A percentile compares a stretch with the other conserved stretches of the same genome.
Conservation (phyloP, 306 rosid genomes). For the Cucurbita maxima region DNA sequence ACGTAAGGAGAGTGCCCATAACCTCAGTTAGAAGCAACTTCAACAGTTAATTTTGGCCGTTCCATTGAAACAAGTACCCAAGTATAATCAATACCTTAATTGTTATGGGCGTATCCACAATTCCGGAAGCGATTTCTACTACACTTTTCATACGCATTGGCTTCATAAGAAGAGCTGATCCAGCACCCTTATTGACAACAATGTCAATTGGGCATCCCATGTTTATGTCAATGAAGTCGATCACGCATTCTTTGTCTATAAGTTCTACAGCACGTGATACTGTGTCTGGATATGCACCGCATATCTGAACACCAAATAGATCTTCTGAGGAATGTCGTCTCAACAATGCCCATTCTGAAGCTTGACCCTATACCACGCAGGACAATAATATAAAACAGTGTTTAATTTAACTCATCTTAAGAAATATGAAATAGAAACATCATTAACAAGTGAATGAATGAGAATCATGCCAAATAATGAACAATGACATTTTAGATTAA, state of each 20-base stretch:
- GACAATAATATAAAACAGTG: background rate
- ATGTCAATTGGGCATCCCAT: conserved; percentile 97
- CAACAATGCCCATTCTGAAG: conserved; percentile 92
- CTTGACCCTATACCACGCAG: conserved; percentile 56
- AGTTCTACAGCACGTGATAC: conserved; percentile 65
- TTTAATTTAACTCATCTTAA: background rate
- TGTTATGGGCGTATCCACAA: conserved; percentile 48
- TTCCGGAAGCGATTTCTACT: conserved; percentile 57
- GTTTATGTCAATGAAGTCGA: conserved; percentile 85
- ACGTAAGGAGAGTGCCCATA: background rate
- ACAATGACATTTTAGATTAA: background rate
- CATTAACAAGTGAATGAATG: background rate
- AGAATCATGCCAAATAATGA: background rate
- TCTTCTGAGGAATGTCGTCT: conserved; percentile 81
- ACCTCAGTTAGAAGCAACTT: background rate
- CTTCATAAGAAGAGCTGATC: conserved; percentile 82
- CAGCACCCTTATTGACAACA: conserved; percentile 90
- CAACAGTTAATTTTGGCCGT: background rate
- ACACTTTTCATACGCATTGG: conserved; percentile 83
- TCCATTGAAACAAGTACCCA: background rate
- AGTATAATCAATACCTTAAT: conserved; percentile 38
- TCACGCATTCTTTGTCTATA: conserved; percentile 59
- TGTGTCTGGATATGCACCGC: conserved; percentile 72
- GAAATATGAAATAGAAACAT: background rate
- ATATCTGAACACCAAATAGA: conserved; percentile 88